Evolutionary conservation across 2,329 filamentous ascomycete species (phyloP).

Genomic region (Amylocarpus encephaloides): DNA sequence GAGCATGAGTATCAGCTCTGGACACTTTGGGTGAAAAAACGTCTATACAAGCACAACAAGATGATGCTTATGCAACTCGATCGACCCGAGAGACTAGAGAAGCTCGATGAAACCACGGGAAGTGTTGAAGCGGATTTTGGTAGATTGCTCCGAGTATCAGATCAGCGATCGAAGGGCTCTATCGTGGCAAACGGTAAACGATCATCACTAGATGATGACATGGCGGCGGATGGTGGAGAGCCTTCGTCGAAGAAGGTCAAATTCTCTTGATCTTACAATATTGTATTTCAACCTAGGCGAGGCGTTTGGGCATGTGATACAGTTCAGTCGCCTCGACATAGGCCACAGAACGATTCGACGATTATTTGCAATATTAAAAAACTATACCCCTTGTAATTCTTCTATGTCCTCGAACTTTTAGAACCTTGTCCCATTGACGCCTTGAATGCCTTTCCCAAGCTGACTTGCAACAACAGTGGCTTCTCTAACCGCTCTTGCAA

Average conservation of each 20-base stretch:
- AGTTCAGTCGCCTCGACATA: neutral
- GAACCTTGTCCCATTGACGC: conserved; percentile 42
- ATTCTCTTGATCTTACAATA: conserved; percentile 2
- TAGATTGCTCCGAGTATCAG: conserved; percentile 44
- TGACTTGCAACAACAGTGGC: conserved; percentile 64
- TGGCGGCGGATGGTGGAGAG: conserved; percentile 11
- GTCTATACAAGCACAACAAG: conserved; percentile 69
- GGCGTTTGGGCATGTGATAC: neutral
- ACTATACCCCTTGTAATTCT: neutral
- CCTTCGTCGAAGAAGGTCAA: conserved; percentile 24
- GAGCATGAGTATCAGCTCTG: conserved; percentile 63
- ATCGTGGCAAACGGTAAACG: conserved; percentile 18
- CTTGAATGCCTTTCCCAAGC: conserved; percentile 46
- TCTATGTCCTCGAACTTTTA: conserved; percentile 12
- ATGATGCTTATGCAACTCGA: conserved; percentile 67
- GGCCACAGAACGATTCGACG: neutral
- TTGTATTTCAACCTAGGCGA: neutral
- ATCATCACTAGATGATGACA: conserved; percentile 14
- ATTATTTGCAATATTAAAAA: neutral
- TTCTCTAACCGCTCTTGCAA: conserved; percentile 64
- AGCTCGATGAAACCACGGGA: conserved; percentile 62
- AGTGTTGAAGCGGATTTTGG: conserved; percentile 68
- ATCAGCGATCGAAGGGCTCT: conserved; percentile 12
- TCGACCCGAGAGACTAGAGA: conserved; percentile 59
- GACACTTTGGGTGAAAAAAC: conserved; percentile 68